Evolutionary conservation across 208 protist genomes (phyloP).

Genomic region (Leishmania aethiopica): DNA sequence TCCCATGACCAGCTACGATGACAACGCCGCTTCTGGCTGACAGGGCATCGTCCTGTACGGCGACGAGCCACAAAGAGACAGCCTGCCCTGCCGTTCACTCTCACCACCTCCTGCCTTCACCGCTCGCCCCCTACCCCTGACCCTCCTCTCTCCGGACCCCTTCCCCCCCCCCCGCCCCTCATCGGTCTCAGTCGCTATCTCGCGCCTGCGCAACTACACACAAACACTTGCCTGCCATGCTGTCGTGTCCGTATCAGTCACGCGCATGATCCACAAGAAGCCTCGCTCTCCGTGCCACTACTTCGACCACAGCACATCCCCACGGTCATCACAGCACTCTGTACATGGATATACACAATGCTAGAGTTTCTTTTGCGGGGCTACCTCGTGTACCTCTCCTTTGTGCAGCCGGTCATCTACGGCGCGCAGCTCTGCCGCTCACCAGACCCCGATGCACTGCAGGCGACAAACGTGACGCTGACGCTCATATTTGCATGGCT

Average conservation of each 20-base stretch:
- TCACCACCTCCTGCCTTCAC: neutral
- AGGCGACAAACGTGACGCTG: conserved; percentile 73
- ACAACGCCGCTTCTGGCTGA: neutral
- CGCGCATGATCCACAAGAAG: neutral
- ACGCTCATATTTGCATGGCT: conserved; percentile 75
- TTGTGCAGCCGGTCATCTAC: conserved; percentile 60
- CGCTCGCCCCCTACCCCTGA: neutral
- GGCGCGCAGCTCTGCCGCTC: conserved; percentile 62
- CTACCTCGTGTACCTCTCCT: conserved; percentile 64
- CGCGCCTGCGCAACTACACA: neutral
- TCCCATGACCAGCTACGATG: neutral
- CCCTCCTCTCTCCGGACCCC: neutral
- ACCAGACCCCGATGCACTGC: conserved; percentile 35
- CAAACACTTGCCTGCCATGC: neutral
- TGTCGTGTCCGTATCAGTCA: neutral
- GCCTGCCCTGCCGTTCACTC: neutral
- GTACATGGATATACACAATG: conserved; percentile 5
- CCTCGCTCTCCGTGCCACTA: neutral
- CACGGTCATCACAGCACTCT: neutral
- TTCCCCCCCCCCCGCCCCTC: neutral
- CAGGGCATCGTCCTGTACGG: neutral
- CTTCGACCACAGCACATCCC: neutral
- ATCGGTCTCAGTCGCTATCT: neutral
- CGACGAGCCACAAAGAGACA: neutral
- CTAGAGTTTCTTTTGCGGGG: conserved; percentile 35